Percentiles rank a stretch among this genome's conserved stretches.
These are phyloP conservation scores for Schrenkiella parvula DNA, from an alignment of 345 rosid genomes.

Conservation along the genomic window DNA sequence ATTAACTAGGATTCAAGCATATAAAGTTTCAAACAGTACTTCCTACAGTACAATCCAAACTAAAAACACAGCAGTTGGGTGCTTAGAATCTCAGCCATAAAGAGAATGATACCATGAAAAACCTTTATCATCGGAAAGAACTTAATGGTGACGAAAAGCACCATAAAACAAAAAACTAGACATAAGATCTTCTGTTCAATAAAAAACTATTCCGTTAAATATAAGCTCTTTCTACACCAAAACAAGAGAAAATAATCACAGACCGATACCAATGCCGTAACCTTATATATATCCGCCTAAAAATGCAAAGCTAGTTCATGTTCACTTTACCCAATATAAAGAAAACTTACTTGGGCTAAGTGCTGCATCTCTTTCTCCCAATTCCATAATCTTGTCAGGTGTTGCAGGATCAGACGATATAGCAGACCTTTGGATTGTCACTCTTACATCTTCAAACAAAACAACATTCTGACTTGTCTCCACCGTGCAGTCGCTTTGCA, in stretches of 20 bases:
- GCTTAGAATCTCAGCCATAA: background rate
- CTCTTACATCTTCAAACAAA: slow-evolving; percentile 72
- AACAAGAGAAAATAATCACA: background rate
- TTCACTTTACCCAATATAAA: background rate
- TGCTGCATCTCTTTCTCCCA: slow-evolving; percentile 25
- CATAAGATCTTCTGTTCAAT: background rate
- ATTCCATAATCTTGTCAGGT: slow-evolving; percentile 34
- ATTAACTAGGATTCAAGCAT: background rate
- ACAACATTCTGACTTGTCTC: slow-evolving; percentile 47
- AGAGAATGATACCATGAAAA: background rate
- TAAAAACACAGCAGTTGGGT: background rate
- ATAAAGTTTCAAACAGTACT: background rate
- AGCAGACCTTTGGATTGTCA: slow-evolving; percentile 65
- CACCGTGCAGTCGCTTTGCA: slow-evolving; percentile 60
- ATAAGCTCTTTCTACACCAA: background rate
- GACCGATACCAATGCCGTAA: background rate
- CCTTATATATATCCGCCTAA: background rate
- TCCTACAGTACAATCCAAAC: background rate
- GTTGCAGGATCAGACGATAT: slow-evolving; percentile 27
- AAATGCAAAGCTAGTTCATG: slow-evolving; percentile 1
- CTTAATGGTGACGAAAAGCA: background rate
- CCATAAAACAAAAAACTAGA: background rate
- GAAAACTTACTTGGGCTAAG: slow-evolving; percentile 46
- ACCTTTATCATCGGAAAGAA: background rate
- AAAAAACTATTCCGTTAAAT: background rate